A percentile compares a stretch with the other conserved stretches of the same genome.
Conservation (phyloP, 164 flowering plant species). For the Annona cherimola region DNA sequence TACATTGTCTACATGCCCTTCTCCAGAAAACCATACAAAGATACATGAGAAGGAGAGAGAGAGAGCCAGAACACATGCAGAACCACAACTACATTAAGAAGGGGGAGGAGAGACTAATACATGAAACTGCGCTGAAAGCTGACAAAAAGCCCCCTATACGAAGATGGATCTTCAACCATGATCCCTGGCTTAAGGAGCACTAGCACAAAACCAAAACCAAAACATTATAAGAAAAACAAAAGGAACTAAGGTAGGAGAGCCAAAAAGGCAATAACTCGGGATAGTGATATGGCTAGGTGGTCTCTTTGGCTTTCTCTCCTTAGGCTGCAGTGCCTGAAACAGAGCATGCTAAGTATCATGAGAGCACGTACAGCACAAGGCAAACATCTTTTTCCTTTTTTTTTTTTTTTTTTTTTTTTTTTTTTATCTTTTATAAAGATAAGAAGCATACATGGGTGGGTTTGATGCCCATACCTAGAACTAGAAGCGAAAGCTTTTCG, state of each 20-base stretch:
- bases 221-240: slow-evolving; percentile 5
- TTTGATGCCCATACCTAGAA: slow-evolving; percentile 24
- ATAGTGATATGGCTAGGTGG: slow-evolving; percentile 11
- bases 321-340: slow-evolving; percentile 31
- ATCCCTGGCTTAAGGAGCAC: slow-evolving; percentile 16
- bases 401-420: too few relatives aligned
- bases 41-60: slow-evolving; percentile 14
- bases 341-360: not conserved
- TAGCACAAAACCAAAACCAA: slow-evolving; percentile 7
- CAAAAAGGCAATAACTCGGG: slow-evolving; percentile 16
- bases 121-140: slow-evolving; percentile 28
- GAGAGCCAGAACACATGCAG: slow-evolving; percentile 11
- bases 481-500: slow-evolving; percentile 4
- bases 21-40: slow-evolving; percentile 20
- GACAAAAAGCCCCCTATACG: slow-evolving; percentile 20
- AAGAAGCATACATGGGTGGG: not conserved
- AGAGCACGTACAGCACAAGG: not conserved
- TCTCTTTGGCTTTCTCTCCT: slow-evolving; percentile 22
- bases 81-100: slow-evolving; percentile 20
- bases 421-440: not conserved
- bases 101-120: not conserved
- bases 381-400: too few relatives aligned
- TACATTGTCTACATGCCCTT: slow-evolving; percentile 7
- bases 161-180: slow-evolving; percentile 21
- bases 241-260: slow-evolving; percentile 5